A percentile compares a stretch with the other conserved stretches of the same genome.
phyloP scores from a whole-genome alignment of 2,329 filamentous ascomycete species.

The Epicoccum sorghinum region DNA sequence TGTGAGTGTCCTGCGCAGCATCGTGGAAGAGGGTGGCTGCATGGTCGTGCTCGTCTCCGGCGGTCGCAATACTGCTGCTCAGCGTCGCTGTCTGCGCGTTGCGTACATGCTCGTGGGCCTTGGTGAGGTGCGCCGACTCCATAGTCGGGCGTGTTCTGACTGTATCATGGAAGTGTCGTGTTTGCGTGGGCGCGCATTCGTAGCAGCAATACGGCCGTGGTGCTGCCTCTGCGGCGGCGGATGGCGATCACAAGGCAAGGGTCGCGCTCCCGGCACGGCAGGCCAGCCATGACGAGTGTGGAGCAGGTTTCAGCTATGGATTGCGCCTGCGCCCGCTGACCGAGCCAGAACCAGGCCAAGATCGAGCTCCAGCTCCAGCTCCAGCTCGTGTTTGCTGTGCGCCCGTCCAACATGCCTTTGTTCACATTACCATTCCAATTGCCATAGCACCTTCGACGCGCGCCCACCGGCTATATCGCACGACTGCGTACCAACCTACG shows the following conservation, averaged over 20 bases:
- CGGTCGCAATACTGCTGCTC: constrained; percentile 74
- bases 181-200: background rate
- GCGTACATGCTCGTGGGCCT: constrained; percentile 87
- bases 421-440: background rate
- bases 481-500: background rate
- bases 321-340: background rate
- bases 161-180: constrained; percentile 5
- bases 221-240: background rate
- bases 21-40: constrained; percentile 89
- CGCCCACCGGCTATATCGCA: too few species aligned
- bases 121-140: constrained; percentile 72
- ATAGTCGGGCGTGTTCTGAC: constrained; percentile 51
- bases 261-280: background rate
- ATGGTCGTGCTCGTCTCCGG: constrained; percentile 84
- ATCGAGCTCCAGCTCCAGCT: background rate
- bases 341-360: background rate
- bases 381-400: background rate
- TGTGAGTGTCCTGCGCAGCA: constrained; percentile 74
- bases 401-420: background rate
- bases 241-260: constrained; percentile 6
- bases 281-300: constrained; percentile 7
- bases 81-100: constrained; percentile 77
- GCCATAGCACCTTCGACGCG: background rate
- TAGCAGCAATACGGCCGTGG: background rate
- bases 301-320: constrained; percentile 9